phyloP scores from a whole-genome alignment of 129 eudicot species.

The Arctium lappa region DNA sequence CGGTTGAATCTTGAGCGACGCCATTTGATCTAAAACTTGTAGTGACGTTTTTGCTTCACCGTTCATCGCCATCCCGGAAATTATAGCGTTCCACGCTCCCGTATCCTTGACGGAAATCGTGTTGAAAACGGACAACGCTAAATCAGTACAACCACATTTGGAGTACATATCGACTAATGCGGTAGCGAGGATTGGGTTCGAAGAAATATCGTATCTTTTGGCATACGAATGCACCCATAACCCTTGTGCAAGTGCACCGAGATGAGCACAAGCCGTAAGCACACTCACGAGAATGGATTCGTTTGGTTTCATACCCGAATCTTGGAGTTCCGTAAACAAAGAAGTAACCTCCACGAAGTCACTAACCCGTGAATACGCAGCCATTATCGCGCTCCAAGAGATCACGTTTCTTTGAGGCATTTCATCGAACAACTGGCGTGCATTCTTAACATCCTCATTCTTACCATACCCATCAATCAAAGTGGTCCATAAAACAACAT shows the following conservation, averaged over 20 bases:
- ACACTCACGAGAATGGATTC: conserved; percentile 50
- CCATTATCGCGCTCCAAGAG: conserved; percentile 64
- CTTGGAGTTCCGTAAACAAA: conserved; percentile 40
- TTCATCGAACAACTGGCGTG: conserved; percentile 52
- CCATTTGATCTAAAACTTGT: conserved; percentile 42
- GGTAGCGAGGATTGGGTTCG: conserved; percentile 49
- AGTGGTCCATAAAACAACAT: conserved; percentile 54
- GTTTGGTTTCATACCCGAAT: conserved; percentile 36
- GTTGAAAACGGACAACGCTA: conserved; percentile 47
- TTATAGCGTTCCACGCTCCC: conserved; percentile 57
- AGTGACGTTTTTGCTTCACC: conserved; percentile 52
- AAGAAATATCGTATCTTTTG: conserved; percentile 24
- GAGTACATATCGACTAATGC: conserved; percentile 70
- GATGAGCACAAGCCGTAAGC: conserved; percentile 59
- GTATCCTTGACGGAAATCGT: conserved; percentile 37
- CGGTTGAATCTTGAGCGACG: conserved; percentile 27
- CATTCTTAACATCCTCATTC: conserved; percentile 44
- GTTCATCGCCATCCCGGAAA: conserved; percentile 49
- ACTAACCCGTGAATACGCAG: conserved; percentile 40
- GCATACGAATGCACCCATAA: conserved; percentile 53
- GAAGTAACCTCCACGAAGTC: conserved; percentile 39
- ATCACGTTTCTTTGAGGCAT: conserved; percentile 59
- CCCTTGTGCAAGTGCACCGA: conserved; percentile 71
- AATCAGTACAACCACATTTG: conserved; percentile 50
- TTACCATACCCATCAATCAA: conserved; percentile 70